Evolutionary conservation across 768 basidiomycete genomes (phyloP).

Genomic region (Leccinum truebloodii): DNA sequence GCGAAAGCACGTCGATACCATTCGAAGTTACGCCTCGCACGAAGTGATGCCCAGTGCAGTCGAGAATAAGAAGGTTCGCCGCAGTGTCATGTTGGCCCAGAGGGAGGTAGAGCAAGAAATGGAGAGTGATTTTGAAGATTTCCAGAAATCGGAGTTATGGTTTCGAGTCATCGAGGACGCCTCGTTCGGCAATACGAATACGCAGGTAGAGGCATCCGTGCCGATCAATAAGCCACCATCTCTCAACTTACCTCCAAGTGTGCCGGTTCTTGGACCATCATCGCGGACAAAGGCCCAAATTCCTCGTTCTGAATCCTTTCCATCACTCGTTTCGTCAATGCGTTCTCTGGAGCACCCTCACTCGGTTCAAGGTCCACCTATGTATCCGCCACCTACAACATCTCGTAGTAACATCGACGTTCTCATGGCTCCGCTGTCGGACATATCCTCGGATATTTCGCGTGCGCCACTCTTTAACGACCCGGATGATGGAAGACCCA

Average conservation of each 20-base stretch:
- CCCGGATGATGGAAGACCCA: constrained; percentile 58
- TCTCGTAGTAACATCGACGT: constrained; percentile 66
- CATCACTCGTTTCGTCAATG: constrained; percentile 27
- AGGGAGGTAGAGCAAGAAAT: constrained; percentile 84
- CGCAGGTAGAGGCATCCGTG: constrained; percentile 8
- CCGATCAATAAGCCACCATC: constrained; percentile 8
- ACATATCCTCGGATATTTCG: constrained; percentile 50
- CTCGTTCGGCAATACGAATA: constrained; percentile 33
- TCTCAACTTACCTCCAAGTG: constrained; percentile 12
- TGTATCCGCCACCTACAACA: constrained; percentile 19
- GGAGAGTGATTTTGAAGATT: constrained; percentile 90
- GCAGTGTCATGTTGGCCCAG: constrained; percentile 83
- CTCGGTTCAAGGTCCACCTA: constrained; percentile 20
- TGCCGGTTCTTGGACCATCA: neutral
- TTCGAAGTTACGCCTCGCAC: constrained; percentile 64
- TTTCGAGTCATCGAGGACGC: constrained; percentile 83
- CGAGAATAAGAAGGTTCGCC: constrained; percentile 60
- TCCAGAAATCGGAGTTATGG: constrained; percentile 88
- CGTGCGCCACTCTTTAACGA: constrained; percentile 82
- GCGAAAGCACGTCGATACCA: constrained; percentile 65
- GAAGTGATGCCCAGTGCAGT: constrained; percentile 42
- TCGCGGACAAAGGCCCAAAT: constrained; percentile 17
- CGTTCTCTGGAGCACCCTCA: constrained; percentile 18
- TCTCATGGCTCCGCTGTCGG: constrained; percentile 72
- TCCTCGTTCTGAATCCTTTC: constrained; percentile 39